Evolutionary conservation across 2,329 filamentous ascomycete genomes (phyloP).

Genomic region (Boeremia lycopersici): DNA sequence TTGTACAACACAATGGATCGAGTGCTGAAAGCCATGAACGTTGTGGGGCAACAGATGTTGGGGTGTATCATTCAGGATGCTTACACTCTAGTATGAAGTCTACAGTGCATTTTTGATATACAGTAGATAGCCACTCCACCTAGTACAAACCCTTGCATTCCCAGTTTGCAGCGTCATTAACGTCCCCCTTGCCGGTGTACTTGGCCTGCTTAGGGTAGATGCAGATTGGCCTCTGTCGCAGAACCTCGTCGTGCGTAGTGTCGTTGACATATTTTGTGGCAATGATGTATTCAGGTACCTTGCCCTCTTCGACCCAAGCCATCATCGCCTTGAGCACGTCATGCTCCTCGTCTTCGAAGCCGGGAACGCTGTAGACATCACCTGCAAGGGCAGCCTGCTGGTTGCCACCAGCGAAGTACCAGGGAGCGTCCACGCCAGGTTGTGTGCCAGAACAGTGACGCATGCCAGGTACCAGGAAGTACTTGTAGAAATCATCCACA

Average conservation of each 20-base stretch:
- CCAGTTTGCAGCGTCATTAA: conserved; percentile 34
- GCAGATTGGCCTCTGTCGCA: conserved; percentile 41
- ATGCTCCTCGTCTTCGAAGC: conserved; percentile 45
- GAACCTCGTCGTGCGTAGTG: conserved; percentile 23
- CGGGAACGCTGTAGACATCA: conserved; percentile 32
- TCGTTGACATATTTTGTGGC: conserved; percentile 40
- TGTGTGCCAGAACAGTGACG: conserved; percentile 50
- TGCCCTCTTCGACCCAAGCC: conserved; percentile 51
- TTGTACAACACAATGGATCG: too few relatives aligned
- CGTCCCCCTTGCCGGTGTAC: conserved; percentile 38
- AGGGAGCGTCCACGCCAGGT: conserved; percentile 47
- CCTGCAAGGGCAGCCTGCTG: conserved; percentile 13
- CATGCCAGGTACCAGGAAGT: conserved; percentile 55
- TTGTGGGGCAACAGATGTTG: too few relatives aligned
- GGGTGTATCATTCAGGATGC: too few relatives aligned
- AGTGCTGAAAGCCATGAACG: too few relatives aligned
- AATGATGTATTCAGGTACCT: conserved; percentile 48
- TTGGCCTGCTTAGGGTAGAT: conserved; percentile 42
- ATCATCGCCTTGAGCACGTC: conserved; percentile 56
- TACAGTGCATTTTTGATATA: too few relatives aligned
- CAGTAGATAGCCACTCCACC: too few relatives aligned
- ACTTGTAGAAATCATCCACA: conserved; percentile 50
- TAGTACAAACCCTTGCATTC: conserved; percentile 33
- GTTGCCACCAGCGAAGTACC: conserved; percentile 52
- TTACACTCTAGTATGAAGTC: too few relatives aligned